phyloP scores from a whole-genome alignment of 2,329 filamentous ascomycete genomes.

The Metarhizium guizhouense region DNA sequence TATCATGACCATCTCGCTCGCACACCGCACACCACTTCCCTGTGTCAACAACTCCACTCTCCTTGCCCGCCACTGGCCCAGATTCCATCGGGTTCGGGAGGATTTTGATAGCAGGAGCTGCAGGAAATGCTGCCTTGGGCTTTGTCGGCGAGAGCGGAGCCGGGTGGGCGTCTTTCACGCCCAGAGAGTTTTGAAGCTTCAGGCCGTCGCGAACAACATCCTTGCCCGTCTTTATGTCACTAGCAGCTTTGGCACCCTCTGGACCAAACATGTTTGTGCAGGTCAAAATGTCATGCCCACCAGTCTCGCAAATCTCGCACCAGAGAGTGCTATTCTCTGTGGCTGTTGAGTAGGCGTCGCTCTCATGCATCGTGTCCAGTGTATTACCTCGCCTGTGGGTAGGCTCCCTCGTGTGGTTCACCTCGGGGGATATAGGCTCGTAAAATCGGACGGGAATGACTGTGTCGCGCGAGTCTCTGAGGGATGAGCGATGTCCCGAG shows the following conservation, averaged over 20 bases:
- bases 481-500: slow-evolving; percentile 42
- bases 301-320: slow-evolving; percentile 93
- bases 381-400: slow-evolving; percentile 29
- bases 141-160: slow-evolving; percentile 47
- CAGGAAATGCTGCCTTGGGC: slow-evolving; percentile 30
- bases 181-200: slow-evolving; percentile 29
- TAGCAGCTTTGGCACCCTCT: slow-evolving; percentile 26
- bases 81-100: slow-evolving; percentile 55
- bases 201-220: slow-evolving; percentile 27
- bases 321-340: slow-evolving; percentile 69
- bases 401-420: slow-evolving; percentile 33
- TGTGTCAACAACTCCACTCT: slow-evolving; percentile 68
- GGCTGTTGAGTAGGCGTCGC: slow-evolving; percentile 57
- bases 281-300: slow-evolving; percentile 86
- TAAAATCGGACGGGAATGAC: slow-evolving; percentile 47
- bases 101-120: slow-evolving; percentile 34
- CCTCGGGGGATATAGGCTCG: slow-evolving; percentile 38
- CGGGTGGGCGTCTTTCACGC: slow-evolving; percentile 36
- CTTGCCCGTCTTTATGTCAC: slow-evolving; percentile 23
- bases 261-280: slow-evolving; percentile 81
- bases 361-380: slow-evolving; percentile 62
- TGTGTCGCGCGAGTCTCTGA: slow-evolving; percentile 58
- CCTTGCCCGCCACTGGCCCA: slow-evolving; percentile 67
- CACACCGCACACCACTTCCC: slow-evolving; percentile 96
- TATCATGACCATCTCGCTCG: slow-evolving; percentile 92